These are phyloP conservation scores for Hortaea sp. DNA, from an alignment of 2,329 filamentous ascomycete species.

Conservation along the genomic window DNA sequence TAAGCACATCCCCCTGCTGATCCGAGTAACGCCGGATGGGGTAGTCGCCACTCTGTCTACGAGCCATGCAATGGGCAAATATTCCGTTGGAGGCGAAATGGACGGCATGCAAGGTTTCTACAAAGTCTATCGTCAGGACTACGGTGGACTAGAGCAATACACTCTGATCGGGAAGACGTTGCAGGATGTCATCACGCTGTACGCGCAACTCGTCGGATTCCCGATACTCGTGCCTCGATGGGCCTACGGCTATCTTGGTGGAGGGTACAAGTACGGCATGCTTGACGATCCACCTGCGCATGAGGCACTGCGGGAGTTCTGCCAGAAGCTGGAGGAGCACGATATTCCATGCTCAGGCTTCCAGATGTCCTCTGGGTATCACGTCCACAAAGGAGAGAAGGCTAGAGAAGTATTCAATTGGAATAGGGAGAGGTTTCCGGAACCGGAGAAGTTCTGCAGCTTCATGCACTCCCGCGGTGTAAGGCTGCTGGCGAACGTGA, in stretches of 20 bases:
- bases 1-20: conserved; percentile 64
- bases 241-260: conserved; percentile 63
- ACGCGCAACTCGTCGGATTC: conserved; percentile 58
- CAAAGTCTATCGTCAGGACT: conserved; percentile 64
- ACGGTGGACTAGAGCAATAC: conserved; percentile 63
- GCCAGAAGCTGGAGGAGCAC: conserved; percentile 50
- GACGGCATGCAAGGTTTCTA: conserved; percentile 67
- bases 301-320: conserved; percentile 51
- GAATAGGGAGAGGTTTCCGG: conserved; percentile 60
- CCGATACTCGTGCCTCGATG: conserved; percentile 60
- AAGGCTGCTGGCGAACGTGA: conserved; percentile 60
- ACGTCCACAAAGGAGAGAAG: conserved; percentile 55
- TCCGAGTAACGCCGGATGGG: conserved; percentile 55
- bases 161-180: conserved; percentile 56
- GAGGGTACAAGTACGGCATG: conserved; percentile 54
- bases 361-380: conserved; percentile 65
- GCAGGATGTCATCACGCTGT: conserved; percentile 54
- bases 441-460: conserved; percentile 53
- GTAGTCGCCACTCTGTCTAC: conserved; percentile 61
- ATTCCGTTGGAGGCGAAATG: conserved; percentile 60
- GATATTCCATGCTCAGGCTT: conserved; percentile 62
- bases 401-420: conserved; percentile 63
- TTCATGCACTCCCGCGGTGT: conserved; percentile 56
- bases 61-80: conserved; percentile 53
- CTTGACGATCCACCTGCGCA: conserved; percentile 45